A percentile compares a stretch with the other conserved stretches of the same genome.
Evolutionary conservation across 192 early-diverging fungal genomes (phyloP).

Genomic region (Coemansia sp.): DNA sequence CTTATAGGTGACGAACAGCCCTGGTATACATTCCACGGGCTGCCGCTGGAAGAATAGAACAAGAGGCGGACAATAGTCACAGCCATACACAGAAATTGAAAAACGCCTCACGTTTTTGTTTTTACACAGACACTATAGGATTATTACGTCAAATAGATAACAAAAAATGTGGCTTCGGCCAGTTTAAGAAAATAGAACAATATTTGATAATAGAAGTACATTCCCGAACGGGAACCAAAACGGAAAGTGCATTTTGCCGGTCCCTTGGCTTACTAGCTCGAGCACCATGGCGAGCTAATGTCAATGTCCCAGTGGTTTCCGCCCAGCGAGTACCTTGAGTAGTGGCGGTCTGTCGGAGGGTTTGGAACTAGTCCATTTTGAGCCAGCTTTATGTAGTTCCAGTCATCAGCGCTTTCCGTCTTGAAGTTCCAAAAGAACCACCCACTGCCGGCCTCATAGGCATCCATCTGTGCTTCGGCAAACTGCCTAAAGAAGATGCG

Average conservation of each 20-base stretch:
- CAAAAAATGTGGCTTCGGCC: not conserved
- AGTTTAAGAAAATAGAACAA: slow-evolving; percentile 5
- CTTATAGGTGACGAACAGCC: not conserved
- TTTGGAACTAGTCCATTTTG: slow-evolving; percentile 63
- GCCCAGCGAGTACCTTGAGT: slow-evolving; percentile 45
- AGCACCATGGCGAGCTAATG: slow-evolving; percentile 40
- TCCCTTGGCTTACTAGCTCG: not conserved
- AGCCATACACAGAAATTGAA: not conserved
- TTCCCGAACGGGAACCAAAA: slow-evolving; percentile 1
- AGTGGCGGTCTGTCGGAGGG: slow-evolving; percentile 41
- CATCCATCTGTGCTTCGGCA: slow-evolving; percentile 65
- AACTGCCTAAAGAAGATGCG: slow-evolving; percentile 60
- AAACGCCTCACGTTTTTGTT: not conserved
- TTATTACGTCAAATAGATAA: not conserved
- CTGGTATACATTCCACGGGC: not conserved
- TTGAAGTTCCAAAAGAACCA: slow-evolving; percentile 83
- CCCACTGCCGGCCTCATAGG: slow-evolving; percentile 65
- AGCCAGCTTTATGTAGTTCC: slow-evolving; percentile 73
- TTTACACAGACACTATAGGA: not conserved
- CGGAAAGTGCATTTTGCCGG: not conserved
- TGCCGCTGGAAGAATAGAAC: not conserved
- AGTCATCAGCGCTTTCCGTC: slow-evolving; percentile 67
- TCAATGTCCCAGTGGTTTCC: slow-evolving; percentile 28
- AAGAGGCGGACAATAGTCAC: not conserved
- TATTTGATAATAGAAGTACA: slow-evolving; percentile 6